These are phyloP conservation scores for Wakefieldia striispora DNA, from an alignment of 768 basidiomycete species.

Conservation along the genomic window DNA sequence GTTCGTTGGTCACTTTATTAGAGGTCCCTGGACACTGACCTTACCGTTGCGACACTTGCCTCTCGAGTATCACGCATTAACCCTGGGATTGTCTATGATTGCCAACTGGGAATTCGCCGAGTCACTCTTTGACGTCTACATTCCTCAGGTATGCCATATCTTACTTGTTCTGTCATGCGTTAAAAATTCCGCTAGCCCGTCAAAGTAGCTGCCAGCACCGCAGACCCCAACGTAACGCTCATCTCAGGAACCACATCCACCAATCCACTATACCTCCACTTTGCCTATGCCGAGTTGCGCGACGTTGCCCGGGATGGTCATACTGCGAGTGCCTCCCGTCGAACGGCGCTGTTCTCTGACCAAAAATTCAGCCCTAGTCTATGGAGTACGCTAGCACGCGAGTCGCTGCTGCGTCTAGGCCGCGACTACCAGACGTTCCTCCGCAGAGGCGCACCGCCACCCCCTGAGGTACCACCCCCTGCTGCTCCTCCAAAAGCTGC, in stretches of 20 bases:
- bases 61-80: constrained; percentile 48
- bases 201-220: constrained; percentile 40
- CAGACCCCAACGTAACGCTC: constrained; percentile 54
- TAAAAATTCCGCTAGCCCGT: constrained; percentile 40
- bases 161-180: background rate
- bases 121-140: constrained; percentile 54
- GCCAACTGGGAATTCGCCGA: constrained; percentile 65
- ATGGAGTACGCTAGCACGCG: constrained; percentile 61
- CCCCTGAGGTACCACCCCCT: constrained; percentile 18
- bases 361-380: constrained; percentile 62
- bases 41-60: constrained; percentile 47
- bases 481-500: constrained; percentile 25
- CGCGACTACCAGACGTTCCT: constrained; percentile 67
- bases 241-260: constrained; percentile 62
- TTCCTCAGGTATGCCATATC: constrained; percentile 47
- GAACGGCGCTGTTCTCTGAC: constrained; percentile 62
- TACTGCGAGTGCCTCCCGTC: constrained; percentile 39
- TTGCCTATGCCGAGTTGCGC: constrained; percentile 65
- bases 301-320: constrained; percentile 47
- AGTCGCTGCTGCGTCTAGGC: constrained; percentile 60
- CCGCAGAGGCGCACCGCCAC: constrained; percentile 47
- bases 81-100: constrained; percentile 50
- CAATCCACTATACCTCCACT: constrained; percentile 52
- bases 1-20: constrained; percentile 61
- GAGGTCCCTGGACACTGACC: constrained; percentile 51